Evolutionary conservation across 202 grass and related monocot species (phyloP).

Genomic region (Musa balbisiana): DNA sequence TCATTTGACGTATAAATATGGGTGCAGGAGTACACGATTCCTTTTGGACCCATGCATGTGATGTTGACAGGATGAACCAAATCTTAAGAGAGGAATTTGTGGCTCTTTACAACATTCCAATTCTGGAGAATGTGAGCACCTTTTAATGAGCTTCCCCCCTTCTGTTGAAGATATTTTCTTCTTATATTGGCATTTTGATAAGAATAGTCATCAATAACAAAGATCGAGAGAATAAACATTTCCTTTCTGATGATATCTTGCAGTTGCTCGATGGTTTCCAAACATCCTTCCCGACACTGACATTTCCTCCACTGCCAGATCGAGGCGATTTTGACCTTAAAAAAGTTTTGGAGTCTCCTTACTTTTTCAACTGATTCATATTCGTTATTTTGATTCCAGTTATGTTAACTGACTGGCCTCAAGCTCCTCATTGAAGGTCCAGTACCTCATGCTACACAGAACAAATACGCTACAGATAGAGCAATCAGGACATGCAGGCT

Average conservation of each 20-base stretch:
- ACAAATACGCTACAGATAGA: background rate
- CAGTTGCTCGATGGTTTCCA: constrained; percentile 80
- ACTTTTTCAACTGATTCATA: constrained; percentile 78
- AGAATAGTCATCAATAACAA: too few species aligned
- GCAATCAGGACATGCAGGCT: background rate
- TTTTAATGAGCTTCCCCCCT: background rate
- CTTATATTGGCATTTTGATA: background rate
- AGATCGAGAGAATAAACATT: background rate
- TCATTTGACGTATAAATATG: constrained; percentile 14
- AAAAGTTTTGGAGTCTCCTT: constrained; percentile 66
- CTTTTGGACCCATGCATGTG: constrained; percentile 91
- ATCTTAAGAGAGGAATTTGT: constrained; percentile 96
- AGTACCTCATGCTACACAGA: background rate
- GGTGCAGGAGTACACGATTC: constrained; percentile 85
- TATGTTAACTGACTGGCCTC: background rate
- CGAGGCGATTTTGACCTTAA: constrained; percentile 67
- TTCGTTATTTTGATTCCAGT: background rate
- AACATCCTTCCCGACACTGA: constrained; percentile 44
- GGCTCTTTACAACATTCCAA: constrained; percentile 73
- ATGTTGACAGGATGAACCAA: constrained; percentile 82
- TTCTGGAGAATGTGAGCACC: constrained; percentile 77
- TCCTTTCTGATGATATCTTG: constrained; percentile 21
- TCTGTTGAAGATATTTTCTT: background rate
- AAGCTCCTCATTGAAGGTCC: background rate
- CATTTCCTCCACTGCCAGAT: constrained; percentile 71